These are phyloP conservation scores for Paramecium primaurelia DNA, from an alignment of 73 alveolate genomes.

Conservation along the genomic window DNA sequence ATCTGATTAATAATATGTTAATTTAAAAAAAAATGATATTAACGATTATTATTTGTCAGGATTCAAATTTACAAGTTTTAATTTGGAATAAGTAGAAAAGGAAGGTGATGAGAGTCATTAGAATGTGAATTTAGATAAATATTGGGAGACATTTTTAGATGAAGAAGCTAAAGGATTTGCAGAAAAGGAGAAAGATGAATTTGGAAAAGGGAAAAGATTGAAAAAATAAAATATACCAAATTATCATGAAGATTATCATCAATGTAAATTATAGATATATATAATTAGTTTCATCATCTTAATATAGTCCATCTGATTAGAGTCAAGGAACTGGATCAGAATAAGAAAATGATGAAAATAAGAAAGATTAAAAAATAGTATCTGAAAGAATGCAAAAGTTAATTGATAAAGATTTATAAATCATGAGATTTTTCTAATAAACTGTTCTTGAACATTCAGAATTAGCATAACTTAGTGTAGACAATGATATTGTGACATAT, in stretches of 20 bases:
- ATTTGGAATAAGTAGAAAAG: slow-evolving; percentile 53
- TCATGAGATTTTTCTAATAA: slow-evolving; percentile 40
- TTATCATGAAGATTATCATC: slow-evolving; percentile 56
- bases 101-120: slow-evolving; percentile 43
- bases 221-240: slow-evolving; percentile 46
- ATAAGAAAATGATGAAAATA: slow-evolving; percentile 33
- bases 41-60: slow-evolving; percentile 68
- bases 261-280: not conserved
- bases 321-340: slow-evolving; percentile 47
- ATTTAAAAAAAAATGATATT: slow-evolving; percentile 48
- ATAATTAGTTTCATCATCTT: slow-evolving; percentile 19
- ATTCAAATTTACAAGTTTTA: slow-evolving; percentile 67
- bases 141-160: slow-evolving; percentile 65
- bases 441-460: slow-evolving; percentile 45
- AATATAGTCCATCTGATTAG: slow-evolving; percentile 39
- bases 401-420: slow-evolving; percentile 33
- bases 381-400: slow-evolving; percentile 41
- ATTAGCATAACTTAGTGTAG: slow-evolving; percentile 16
- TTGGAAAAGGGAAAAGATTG: slow-evolving; percentile 72
- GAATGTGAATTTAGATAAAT: slow-evolving; percentile 39
- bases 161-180: slow-evolving; percentile 54
- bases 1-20: slow-evolving; percentile 54
- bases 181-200: slow-evolving; percentile 37
- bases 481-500: not conserved
- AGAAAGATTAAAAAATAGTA: slow-evolving; percentile 15